Percentiles rank a stretch among this genome's conserved stretches.
Evolutionary conservation across 257 asterid genomes (phyloP).

Genomic region (Petunia secreta): DNA sequence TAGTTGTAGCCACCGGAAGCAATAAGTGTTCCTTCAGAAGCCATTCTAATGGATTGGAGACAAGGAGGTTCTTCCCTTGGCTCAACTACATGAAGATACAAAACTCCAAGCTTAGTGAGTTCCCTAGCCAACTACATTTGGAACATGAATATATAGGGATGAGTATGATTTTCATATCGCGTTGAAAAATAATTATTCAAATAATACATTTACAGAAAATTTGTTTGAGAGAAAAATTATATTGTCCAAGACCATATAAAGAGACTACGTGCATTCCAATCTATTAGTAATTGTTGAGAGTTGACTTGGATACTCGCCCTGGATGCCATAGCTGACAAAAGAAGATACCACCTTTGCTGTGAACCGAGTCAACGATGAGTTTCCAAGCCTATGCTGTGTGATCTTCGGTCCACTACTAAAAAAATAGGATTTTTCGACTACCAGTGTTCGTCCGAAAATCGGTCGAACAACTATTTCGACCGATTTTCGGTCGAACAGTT

Average conservation of each 20-base stretch:
- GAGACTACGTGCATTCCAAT: background rate
- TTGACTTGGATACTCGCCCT: background rate
- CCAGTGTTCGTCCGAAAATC: too few relatives aligned
- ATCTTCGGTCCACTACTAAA: slow-evolving; percentile 14
- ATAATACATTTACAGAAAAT: too few relatives aligned
- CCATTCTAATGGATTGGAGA: slow-evolving; percentile 34
- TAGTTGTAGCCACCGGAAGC: slow-evolving; percentile 62
- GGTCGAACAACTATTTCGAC: too few relatives aligned
- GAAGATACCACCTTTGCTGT: slow-evolving; percentile 2
- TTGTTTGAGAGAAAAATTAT: too few relatives aligned
- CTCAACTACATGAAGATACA: slow-evolving; percentile 53
- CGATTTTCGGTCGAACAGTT: too few relatives aligned
- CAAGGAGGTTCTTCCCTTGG: slow-evolving; percentile 37
- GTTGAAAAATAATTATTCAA: too few relatives aligned
- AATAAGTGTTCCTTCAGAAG: slow-evolving; percentile 59
- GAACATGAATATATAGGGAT: too few relatives aligned
- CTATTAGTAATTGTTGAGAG: slow-evolving; percentile 2
- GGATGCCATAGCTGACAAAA: slow-evolving; percentile 26
- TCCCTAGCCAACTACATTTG: background rate
- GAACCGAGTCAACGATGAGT: slow-evolving; percentile 14
- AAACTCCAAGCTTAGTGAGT: slow-evolving; percentile 37
- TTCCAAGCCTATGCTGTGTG: slow-evolving; percentile 1
- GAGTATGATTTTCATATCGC: too few relatives aligned
- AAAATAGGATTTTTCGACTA: too few relatives aligned
- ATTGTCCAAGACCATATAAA: too few relatives aligned